phyloP scores from a whole-genome alignment of 306 rosid genomes.

The Ochetophila trinervis region DNA sequence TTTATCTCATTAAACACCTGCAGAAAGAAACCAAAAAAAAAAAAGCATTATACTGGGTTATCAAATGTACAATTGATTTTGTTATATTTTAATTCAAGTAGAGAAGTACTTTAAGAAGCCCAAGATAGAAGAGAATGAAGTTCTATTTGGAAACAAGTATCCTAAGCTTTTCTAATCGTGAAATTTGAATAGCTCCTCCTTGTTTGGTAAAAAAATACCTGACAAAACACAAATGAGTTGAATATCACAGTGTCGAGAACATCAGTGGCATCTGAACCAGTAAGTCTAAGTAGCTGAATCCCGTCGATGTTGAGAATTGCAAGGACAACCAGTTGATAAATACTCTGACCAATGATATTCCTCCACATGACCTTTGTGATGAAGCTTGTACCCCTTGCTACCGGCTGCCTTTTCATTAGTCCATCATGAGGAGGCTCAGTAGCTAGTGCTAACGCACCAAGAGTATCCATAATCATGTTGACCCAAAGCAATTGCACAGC shows the following conservation, averaged over 20 bases:
- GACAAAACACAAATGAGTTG: constrained; percentile 92
- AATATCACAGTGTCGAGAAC: constrained; percentile 80
- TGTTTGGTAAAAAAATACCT: constrained; percentile 42
- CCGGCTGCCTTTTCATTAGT: constrained; percentile 70
- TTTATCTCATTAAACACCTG: constrained; percentile 95
- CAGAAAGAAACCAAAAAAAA: constrained; percentile 8
- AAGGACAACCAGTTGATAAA: constrained; percentile 74
- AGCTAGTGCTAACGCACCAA: constrained; percentile 95
- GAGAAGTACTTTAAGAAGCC: too few species aligned
- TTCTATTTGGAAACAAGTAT: neutral
- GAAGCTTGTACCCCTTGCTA: constrained; percentile 61
- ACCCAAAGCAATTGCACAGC: constrained; percentile 98
- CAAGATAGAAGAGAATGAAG: neutral
- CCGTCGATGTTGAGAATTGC: constrained; percentile 64
- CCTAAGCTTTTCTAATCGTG: neutral
- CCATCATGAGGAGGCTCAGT: constrained; percentile 92
- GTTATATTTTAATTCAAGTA: neutral
- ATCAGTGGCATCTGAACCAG: constrained; percentile 60
- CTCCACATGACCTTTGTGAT: constrained; percentile 94
- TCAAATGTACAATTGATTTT: neutral
- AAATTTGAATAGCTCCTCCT: neutral
- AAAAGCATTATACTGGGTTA: constrained; percentile 9
- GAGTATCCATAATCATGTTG: constrained; percentile 98
- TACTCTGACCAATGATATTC: constrained; percentile 89
- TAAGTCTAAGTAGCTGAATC: constrained; percentile 52